Conservation (phyloP, 495 filamentous ascomycete genomes). For the Neurospora tetraspora region DNA sequence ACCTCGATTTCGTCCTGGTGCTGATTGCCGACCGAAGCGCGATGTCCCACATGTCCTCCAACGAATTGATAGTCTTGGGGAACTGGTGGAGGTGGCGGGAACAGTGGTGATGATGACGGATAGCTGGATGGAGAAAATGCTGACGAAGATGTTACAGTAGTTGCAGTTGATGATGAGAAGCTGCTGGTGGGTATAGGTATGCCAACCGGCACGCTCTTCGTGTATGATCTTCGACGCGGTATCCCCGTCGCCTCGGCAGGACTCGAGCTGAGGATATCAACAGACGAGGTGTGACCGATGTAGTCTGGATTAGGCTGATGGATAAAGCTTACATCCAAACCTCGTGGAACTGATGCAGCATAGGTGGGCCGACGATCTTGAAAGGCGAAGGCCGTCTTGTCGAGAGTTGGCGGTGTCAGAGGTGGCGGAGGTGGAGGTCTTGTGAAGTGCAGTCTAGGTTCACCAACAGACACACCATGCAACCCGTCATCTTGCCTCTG, state of each 20-base stretch:
- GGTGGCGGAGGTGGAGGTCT: conserved; percentile 30
- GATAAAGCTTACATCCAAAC: conserved; percentile 29
- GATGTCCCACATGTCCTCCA: conserved; percentile 18
- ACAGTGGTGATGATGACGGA: conserved; percentile 31
- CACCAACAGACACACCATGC: not conserved
- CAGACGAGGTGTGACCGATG: conserved; percentile 21
- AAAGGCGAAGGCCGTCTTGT: conserved; percentile 23
- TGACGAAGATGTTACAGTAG: conserved; percentile 9
- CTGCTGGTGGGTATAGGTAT: conserved; percentile 13
- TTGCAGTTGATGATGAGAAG: conserved; percentile 8
- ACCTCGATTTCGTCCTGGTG: conserved; percentile 25
- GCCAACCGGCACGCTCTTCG: conserved; percentile 28
- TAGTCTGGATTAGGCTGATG: conserved; percentile 33
- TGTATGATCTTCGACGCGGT: conserved; percentile 33
- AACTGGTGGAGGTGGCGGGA: conserved; percentile 27
- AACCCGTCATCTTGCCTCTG: not conserved
- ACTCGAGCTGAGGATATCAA: conserved; percentile 15
- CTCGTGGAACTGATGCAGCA: conserved; percentile 27
- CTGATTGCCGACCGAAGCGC: conserved; percentile 1
- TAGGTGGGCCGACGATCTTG: conserved; percentile 29
- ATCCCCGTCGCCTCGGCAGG: conserved; percentile 18
- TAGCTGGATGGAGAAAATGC: conserved; percentile 34
- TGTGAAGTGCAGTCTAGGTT: conserved; percentile 10
- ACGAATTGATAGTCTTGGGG: conserved; percentile 20
- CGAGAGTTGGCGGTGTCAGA: conserved; percentile 28